phyloP scores from a whole-genome alignment of 495 filamentous ascomycete species.

The Podospora tetraspora region DNA sequence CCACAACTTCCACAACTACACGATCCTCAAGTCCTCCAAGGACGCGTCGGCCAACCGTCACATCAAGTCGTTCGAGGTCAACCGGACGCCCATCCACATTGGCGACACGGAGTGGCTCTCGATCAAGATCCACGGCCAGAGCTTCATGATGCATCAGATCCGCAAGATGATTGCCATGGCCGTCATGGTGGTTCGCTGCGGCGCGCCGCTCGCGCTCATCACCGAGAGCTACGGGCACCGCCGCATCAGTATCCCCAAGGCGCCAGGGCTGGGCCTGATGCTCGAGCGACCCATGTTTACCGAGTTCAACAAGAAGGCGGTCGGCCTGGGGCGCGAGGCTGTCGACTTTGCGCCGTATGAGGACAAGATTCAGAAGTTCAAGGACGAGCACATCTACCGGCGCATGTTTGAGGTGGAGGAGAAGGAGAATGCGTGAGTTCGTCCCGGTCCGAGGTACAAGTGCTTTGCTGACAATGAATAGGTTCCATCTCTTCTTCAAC shows the following conservation, averaged over 20 bases:
- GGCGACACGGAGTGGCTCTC: slow-evolving; percentile 91
- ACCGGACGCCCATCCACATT: slow-evolving; percentile 69
- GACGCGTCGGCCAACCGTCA: slow-evolving; percentile 80
- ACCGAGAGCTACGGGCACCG: slow-evolving; percentile 58
- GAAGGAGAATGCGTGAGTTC: slow-evolving; percentile 63
- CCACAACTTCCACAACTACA: slow-evolving; percentile 92
- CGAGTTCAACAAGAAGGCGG: slow-evolving; percentile 63
- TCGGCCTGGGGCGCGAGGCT: slow-evolving; percentile 49
- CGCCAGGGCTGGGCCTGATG: slow-evolving; percentile 78
- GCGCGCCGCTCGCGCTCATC: slow-evolving; percentile 61
- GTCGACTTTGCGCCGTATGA: slow-evolving; percentile 76
- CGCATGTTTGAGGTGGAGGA: slow-evolving; percentile 87
- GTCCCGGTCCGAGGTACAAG: background rate
- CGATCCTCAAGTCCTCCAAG: slow-evolving; percentile 70
- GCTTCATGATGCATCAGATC: slow-evolving; percentile 99
- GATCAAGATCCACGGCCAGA: slow-evolving; percentile 92
- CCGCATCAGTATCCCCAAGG: slow-evolving; percentile 86
- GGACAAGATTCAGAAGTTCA: slow-evolving; percentile 77
- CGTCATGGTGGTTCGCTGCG: slow-evolving; percentile 74
- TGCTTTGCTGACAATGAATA: slow-evolving; percentile 27
- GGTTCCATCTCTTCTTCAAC: slow-evolving; percentile 76
- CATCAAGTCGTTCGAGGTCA: slow-evolving; percentile 82
- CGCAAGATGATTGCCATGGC: slow-evolving; percentile 97
- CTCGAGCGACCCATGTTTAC: slow-evolving; percentile 89
- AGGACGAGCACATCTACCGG: slow-evolving; percentile 87